A percentile compares a stretch with the other conserved stretches of the same genome.
phyloP scores from a whole-genome alignment of 169 alveolate species.

The Toxoplasma gondii region DNA sequence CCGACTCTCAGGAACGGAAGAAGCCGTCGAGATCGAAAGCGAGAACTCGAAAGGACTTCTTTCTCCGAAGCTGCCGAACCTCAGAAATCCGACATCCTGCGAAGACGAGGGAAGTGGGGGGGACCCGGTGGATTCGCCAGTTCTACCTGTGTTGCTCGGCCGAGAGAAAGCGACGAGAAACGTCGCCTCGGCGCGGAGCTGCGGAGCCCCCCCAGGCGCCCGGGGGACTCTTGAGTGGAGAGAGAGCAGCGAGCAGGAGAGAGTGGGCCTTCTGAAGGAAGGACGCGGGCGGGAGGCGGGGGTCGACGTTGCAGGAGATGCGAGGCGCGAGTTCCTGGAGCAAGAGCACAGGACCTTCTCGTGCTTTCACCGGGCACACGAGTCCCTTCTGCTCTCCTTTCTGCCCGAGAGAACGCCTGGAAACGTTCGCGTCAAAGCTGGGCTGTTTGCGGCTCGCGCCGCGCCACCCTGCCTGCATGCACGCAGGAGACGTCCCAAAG shows the following conservation, averaged over 20 bases:
- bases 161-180: too few species aligned
- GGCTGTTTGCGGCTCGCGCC: neutral
- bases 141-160: too few species aligned
- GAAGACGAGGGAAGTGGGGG: too few species aligned
- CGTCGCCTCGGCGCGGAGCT: too few species aligned
- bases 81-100: too few species aligned
- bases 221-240: too few species aligned
- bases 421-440: neutral
- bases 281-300: neutral
- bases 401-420: neutral
- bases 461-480: neutral
- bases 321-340: neutral
- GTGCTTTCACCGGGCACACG: neutral
- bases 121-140: too few species aligned
- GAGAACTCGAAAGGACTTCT: neutral
- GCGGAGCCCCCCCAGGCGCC: too few species aligned
- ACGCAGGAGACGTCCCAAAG: too few species aligned
- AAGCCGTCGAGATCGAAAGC: neutral
- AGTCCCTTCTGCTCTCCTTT: neutral
- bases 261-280: too few species aligned
- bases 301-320: neutral
- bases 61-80: too few species aligned
- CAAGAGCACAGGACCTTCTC: neutral
- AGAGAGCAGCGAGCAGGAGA: too few species aligned
- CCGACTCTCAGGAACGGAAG: neutral